Conservation (phyloP, 345 rosid genomes). For the Citrus hindsii region DNA sequence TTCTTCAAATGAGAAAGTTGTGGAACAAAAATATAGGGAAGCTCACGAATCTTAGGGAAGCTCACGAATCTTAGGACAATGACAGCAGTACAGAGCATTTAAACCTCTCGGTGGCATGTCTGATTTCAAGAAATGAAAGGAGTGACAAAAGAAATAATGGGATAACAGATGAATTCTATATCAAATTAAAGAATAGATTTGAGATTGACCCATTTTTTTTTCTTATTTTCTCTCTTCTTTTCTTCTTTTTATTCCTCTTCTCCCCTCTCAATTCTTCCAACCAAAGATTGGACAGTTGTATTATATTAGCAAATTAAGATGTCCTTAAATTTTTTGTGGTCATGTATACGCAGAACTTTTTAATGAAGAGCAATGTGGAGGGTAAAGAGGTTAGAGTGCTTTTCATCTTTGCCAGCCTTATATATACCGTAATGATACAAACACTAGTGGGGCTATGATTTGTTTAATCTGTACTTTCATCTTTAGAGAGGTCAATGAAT, state of each 20-base stretch:
- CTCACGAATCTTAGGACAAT: not conserved
- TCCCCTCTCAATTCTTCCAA: too few relatives aligned
- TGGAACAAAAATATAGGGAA: conserved; percentile 6
- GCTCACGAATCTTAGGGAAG: not conserved
- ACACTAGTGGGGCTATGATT: not conserved
- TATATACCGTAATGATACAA: not conserved
- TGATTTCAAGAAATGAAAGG: too few relatives aligned
- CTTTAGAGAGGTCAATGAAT: not conserved
- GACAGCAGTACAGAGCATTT: not conserved
- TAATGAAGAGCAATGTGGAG: too few relatives aligned
- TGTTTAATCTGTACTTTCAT: not conserved
- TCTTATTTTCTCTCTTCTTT: too few relatives aligned
- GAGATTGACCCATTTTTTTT: too few relatives aligned
- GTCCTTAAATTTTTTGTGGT: not conserved
- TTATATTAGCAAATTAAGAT: not conserved
- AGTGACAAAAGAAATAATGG: too few relatives aligned
- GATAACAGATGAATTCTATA: too few relatives aligned
- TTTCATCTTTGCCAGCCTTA: not conserved
- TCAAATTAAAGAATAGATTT: too few relatives aligned
- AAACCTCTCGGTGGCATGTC: not conserved
- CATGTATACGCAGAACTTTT: not conserved
- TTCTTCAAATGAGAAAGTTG: not conserved
- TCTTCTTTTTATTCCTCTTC: too few relatives aligned
- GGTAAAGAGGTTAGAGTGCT: not conserved
- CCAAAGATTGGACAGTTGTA: too few relatives aligned